Evolutionary conservation across 805 yeast genomes (phyloP).

Genomic region (Candida awuae): DNA sequence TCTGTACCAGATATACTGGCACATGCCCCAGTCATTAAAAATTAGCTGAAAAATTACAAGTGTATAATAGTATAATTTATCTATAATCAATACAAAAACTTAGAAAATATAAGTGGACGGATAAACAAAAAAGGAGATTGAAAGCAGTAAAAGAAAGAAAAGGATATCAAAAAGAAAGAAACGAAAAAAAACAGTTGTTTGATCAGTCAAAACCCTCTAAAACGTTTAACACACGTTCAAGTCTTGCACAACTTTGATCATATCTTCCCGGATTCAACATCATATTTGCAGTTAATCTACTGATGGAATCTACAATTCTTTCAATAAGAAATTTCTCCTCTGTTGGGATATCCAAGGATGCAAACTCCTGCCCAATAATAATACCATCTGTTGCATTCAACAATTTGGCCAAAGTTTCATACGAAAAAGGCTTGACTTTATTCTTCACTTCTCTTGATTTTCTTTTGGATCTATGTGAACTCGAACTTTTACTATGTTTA

Average conservation of each 20-base stretch:
- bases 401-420: slow-evolving; percentile 40
- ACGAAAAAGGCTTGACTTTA: slow-evolving; percentile 28
- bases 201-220: slow-evolving; percentile 63
- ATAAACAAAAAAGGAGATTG: neutral
- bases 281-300: slow-evolving; percentile 85
- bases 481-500: slow-evolving; percentile 1
- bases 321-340: slow-evolving; percentile 77
- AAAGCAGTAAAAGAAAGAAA: neutral
- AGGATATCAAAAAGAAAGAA: neutral
- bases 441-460: slow-evolving; percentile 11
- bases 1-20: slow-evolving; percentile 81
- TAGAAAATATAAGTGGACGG: neutral
- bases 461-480: slow-evolving; percentile 11
- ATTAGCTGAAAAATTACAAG: neutral
- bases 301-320: slow-evolving; percentile 75
- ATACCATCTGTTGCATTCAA: slow-evolving; percentile 55
- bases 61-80: neutral
- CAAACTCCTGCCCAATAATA: slow-evolving; percentile 62
- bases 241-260: slow-evolving; percentile 68
- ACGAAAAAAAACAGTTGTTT: neutral
- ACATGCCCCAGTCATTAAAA: slow-evolving; percentile 84
- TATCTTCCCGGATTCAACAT: slow-evolving; percentile 74
- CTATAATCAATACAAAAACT: neutral
- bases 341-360: slow-evolving; percentile 60
- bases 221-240: slow-evolving; percentile 76